Evolutionary conservation across 805 yeast species (phyloP), one percentile per base, ranked within the genome.

Genomic region (Scheffersomyces coipomensis): DNA sequence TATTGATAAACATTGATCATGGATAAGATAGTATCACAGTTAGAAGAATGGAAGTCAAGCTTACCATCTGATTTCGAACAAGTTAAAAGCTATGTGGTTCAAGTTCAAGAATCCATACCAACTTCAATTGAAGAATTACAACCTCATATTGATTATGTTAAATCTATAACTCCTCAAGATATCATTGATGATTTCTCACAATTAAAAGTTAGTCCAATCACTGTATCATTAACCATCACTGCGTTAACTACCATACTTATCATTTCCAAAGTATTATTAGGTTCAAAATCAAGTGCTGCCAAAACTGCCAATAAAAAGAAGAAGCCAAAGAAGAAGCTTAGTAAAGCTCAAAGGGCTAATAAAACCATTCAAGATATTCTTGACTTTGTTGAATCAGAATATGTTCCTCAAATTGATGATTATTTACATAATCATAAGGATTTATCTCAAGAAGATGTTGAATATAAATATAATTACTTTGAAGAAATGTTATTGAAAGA

Each of bases 401-500:
- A 66, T 51, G 73, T 67, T 33, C 71, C 71, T 1, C 47, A 61
- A 40, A 66, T 66, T 36, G 65, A 66, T 38, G 58, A 54, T 3
- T 64, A 60, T 37, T 53, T 66, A 30, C 57, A 49, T 25, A 54
- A 52, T 40, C 56, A 56, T 47, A 47, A 52, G 34, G 22, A 38
- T 2, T 58, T 61, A 52, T 47, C 47, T 23, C 34, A 39, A 1
- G 68, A 62, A 5, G 67, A 69, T 33, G 55, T 60, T 25, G 58
- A 60, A 42, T 83, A 78, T 56, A 74, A 76, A 52, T 73, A 68
- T 48, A 73, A 75, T 37, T 85, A 71, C 55, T 79, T 69, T 56
- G 83, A 81, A 50, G 95, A 85, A 57, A 75, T 75, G 71, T 61
- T 85, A 31, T 65, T 85, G 56, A 83, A 84, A 54, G 71, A 82